A percentile compares a stretch with the other conserved stretches of the same genome.
phyloP scores from a whole-genome alignment of 257 asterid genomes.

The Nicotiana otophora region DNA sequence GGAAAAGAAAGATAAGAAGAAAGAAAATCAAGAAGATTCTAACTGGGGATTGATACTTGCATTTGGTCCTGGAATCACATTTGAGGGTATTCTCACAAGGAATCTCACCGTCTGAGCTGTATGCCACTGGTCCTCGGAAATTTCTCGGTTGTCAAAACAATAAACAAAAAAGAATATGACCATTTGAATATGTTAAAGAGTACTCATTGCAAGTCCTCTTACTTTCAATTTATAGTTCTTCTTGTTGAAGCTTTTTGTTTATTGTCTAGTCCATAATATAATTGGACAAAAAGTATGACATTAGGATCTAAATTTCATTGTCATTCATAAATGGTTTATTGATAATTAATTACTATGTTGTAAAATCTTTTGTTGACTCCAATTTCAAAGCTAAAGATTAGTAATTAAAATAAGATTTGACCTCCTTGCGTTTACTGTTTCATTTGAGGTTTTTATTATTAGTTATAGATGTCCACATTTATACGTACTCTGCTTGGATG shows the following conservation, averaged over 20 bases:
- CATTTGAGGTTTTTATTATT: not conserved
- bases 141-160: not conserved
- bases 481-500: too few relatives aligned
- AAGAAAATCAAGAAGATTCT: slow-evolving; percentile 3
- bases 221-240: not conserved
- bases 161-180: slow-evolving; percentile 19
- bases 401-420: not conserved
- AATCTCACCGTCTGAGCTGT: slow-evolving; percentile 34
- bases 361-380: not conserved
- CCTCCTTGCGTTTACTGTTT: not conserved
- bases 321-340: not conserved
- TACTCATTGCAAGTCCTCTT: not conserved
- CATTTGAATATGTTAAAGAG: not conserved
- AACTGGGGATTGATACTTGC: slow-evolving; percentile 89
- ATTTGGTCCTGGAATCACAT: slow-evolving; percentile 93
- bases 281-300: not conserved
- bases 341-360: not conserved
- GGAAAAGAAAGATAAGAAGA: slow-evolving; percentile 23
- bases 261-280: not conserved
- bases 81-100: slow-evolving; percentile 89
- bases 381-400: not conserved
- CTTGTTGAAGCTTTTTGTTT: not conserved
- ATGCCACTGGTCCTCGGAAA: not conserved
- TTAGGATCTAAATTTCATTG: not conserved
- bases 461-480: too few relatives aligned